These are phyloP conservation scores for Scutellaria baicalensis DNA, from an alignment of 257 asterid species.

Conservation along the genomic window DNA sequence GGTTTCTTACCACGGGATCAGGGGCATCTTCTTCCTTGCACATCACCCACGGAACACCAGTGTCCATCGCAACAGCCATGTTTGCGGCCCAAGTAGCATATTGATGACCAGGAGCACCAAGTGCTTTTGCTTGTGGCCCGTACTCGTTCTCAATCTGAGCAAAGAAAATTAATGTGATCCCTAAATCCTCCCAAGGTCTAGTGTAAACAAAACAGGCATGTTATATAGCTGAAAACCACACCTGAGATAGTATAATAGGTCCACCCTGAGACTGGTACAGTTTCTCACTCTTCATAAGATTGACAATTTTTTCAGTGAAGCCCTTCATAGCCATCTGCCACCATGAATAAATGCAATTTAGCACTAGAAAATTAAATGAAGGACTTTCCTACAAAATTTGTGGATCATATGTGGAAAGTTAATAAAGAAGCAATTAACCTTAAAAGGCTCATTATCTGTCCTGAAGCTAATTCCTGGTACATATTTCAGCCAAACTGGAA, in stretches of 20 bases:
- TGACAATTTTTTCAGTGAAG: conserved; percentile 68
- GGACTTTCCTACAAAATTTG: background rate
- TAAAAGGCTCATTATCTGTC: conserved; percentile 86
- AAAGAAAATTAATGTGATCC: background rate
- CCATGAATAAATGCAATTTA: conserved; percentile 9
- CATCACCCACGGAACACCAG: conserved; percentile 82
- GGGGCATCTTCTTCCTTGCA: conserved; percentile 85
- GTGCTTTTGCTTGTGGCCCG: conserved; percentile 46
- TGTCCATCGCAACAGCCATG: conserved; percentile 50
- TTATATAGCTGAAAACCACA: conserved; percentile 11
- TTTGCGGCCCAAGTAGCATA: conserved; percentile 65
- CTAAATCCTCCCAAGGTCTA: background rate
- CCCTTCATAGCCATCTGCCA: conserved; percentile 81
- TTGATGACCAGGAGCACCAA: conserved; percentile 44
- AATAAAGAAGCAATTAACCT: conserved; percentile 32
- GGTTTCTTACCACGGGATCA: conserved; percentile 68
- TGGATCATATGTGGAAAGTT: background rate
- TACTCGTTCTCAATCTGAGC: conserved; percentile 67
- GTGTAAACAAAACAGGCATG: background rate
- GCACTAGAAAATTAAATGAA: background rate
- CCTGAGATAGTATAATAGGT: conserved; percentile 89
- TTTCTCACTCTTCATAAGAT: conserved; percentile 69
- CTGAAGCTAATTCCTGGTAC: conserved; percentile 90
- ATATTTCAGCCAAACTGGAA: conserved; percentile 93
- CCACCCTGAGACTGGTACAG: conserved; percentile 83